Conservation (phyloP, 345 rosid genomes). For the Iberis pinnata region DNA sequence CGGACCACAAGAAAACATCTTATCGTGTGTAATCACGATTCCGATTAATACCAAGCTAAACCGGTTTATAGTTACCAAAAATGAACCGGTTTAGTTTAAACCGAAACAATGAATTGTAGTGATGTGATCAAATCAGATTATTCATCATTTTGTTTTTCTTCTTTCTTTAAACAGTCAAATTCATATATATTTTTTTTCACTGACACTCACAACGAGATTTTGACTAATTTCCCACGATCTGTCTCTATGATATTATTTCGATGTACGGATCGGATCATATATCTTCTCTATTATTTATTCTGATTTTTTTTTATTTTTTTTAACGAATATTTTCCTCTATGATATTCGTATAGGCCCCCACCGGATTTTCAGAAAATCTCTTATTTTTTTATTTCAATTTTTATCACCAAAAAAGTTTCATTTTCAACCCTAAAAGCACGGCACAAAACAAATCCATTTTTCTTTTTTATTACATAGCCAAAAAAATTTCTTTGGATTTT, state of each 20-base stretch:
- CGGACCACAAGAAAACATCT: too few relatives aligned
- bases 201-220: background rate
- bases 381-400: background rate
- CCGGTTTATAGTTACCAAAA: too few relatives aligned
- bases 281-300: slow-evolving; percentile 29
- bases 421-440: slow-evolving; percentile 31
- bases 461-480: slow-evolving; percentile 7
- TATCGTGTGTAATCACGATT: too few relatives aligned
- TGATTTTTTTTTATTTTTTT: too few relatives aligned
- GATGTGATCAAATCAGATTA: background rate
- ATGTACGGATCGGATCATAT: slow-evolving; percentile 4
- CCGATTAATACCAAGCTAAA: too few relatives aligned
- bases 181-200: too few relatives aligned
- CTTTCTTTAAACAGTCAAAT: background rate
- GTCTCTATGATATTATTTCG: slow-evolving; percentile 10
- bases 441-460: slow-evolving; percentile 12
- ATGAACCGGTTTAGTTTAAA: too few relatives aligned
- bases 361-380: slow-evolving; percentile 54
- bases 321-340: slow-evolving; percentile 9
- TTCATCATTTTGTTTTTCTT: background rate
- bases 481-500: slow-evolving; percentile 47
- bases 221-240: slow-evolving; percentile 13
- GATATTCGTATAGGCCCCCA: slow-evolving; percentile 34
- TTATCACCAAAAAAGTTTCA: slow-evolving; percentile 9
- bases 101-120: too few relatives aligned